Evolutionary conservation across 176 grass and related monocot genomes (phyloP).

Genomic region (Oryza nivara): DNA sequence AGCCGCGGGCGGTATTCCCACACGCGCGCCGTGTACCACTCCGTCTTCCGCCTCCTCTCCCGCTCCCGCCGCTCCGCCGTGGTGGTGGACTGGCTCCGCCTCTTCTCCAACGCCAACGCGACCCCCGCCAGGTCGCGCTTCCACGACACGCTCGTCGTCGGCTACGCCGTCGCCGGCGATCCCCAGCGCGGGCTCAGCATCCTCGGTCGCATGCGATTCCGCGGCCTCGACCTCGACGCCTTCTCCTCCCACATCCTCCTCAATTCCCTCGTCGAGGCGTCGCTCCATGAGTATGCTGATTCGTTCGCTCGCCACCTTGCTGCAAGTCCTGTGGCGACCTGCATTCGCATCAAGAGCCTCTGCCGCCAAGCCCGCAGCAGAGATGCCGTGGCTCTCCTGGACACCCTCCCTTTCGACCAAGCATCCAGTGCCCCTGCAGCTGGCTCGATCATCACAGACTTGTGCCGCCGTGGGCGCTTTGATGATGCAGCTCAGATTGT

Average conservation of each 20-base stretch:
- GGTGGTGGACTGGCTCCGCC: slow-evolving; percentile 83
- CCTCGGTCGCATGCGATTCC: slow-evolving; percentile 77
- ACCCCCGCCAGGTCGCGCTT: slow-evolving; percentile 49
- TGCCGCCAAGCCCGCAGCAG: slow-evolving; percentile 50
- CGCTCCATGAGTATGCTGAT: slow-evolving; percentile 75
- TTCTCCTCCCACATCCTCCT: slow-evolving; percentile 79
- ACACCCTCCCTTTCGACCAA: slow-evolving; percentile 48
- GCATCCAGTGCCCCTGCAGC: slow-evolving; percentile 43
- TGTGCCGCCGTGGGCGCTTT: slow-evolving; percentile 56
- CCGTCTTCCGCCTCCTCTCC: slow-evolving; percentile 64
- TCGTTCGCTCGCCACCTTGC: slow-evolving; percentile 54
- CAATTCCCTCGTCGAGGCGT: slow-evolving; percentile 88
- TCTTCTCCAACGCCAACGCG: slow-evolving; percentile 54
- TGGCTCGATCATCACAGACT: slow-evolving; percentile 46
- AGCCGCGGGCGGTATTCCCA: slow-evolving; percentile 59
- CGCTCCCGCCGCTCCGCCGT: slow-evolving; percentile 50
- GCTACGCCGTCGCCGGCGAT: slow-evolving; percentile 83
- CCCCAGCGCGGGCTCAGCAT: slow-evolving; percentile 72
- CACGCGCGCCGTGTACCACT: slow-evolving; percentile 65
- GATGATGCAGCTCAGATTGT: slow-evolving; percentile 56
- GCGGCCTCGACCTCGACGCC: slow-evolving; percentile 62
- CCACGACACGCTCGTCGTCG: slow-evolving; percentile 77
- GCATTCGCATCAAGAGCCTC: slow-evolving; percentile 79
- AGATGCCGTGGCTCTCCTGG: slow-evolving; percentile 64
- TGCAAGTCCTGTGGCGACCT: slow-evolving; percentile 40